A percentile compares a stretch with the other conserved stretches of the same genome.
phyloP scores from a whole-genome alignment of 148 eudicot genomes.

The Spergularia marina region DNA sequence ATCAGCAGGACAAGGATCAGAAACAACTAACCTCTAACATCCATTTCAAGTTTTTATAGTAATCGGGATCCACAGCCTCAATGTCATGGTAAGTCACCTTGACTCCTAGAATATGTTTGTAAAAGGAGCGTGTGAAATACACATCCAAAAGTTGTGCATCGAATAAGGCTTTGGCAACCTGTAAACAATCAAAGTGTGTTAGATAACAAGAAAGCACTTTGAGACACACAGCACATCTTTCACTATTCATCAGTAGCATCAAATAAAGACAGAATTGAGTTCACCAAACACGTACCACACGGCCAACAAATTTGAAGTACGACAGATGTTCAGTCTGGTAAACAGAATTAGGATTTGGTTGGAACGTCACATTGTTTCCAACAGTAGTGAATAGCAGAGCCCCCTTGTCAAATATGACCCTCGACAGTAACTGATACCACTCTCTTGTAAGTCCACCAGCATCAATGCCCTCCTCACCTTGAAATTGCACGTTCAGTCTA shows the following conservation, averaged over 20 bases:
- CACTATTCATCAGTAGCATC: not conserved
- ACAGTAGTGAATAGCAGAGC: constrained; percentile 95
- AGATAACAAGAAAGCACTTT: not conserved
- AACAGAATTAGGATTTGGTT: constrained; percentile 97
- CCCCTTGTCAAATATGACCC: constrained; percentile 95
- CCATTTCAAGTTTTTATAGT: constrained; percentile 97
- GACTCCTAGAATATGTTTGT: constrained; percentile 95
- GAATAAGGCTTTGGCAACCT: constrained; percentile 97
- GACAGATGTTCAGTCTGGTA: constrained; percentile 98
- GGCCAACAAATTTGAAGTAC: constrained; percentile 95
- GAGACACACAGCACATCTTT: not conserved
- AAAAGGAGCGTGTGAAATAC: constrained; percentile 94
- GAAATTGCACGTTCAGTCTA: constrained; percentile 93
- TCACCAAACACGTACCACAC: constrained; percentile 59
- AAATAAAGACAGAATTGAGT: not conserved
- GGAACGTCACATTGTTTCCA: constrained; percentile 91
- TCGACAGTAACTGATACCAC: constrained; percentile 93
- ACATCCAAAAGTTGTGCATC: constrained; percentile 98
- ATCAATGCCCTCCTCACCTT: constrained; percentile 99
- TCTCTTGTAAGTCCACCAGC: constrained; percentile 99
- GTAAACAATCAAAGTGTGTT: constrained; percentile 12
- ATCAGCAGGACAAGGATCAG: not conserved
- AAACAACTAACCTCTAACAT: constrained; percentile 78
- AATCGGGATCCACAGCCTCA: constrained; percentile 99
- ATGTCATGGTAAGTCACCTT: constrained; percentile 99